Base-by-base conservation (phyloP, 2,329 filamentous ascomycete species). In the Colletotrichum noveboracense region DNA sequence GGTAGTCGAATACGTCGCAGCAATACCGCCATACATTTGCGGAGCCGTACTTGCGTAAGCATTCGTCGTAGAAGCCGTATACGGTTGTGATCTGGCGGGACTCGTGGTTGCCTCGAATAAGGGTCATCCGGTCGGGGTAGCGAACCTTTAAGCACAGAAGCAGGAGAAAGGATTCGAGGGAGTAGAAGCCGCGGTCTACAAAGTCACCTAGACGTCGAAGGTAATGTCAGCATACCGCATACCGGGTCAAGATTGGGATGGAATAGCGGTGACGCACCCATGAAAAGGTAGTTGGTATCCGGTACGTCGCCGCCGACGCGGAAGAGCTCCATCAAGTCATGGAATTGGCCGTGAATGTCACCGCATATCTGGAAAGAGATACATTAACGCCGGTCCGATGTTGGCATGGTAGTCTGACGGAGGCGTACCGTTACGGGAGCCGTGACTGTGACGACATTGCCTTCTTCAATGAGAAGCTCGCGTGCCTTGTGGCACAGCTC, bases 21-120 rank as follows among this genome's bases (percentile, higher is more conserved):
- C 96, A 99, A 83, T 98, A 96, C 70, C 95, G 91, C 96, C 96
- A 98, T 2, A 98, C 96, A 80, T 98, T 98, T 48, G 96, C 96
- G 82, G 94, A 98, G 76, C 96, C 96, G 82, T 98, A 98, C 86
- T 98, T 98, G 70, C 96, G 91, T 78, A 98, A 89, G 82, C 96
- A 98, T 87, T 98, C 96, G 82, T 98, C 96, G 87, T 98, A 98
- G 87, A 98, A 98, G 77, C 96, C 96, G 84, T 98, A 98, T 16
- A 98, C 96, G 7, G 95, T 98, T 26, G 96, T 98, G 79, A 98
- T 98, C 85, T 98, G 96, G 75, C 96, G 93, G 60, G 96, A 98
- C 86, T 98, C 96, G 88, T 98, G 96, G 84, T 98, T 98, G 78
- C 96, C 96, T 78, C 96, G 92, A 81, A 98, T 98, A 56, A 98